Evolutionary conservation across 140 eudicot genomes (phyloP).

Genomic region (Ambrosia hybrid): DNA sequence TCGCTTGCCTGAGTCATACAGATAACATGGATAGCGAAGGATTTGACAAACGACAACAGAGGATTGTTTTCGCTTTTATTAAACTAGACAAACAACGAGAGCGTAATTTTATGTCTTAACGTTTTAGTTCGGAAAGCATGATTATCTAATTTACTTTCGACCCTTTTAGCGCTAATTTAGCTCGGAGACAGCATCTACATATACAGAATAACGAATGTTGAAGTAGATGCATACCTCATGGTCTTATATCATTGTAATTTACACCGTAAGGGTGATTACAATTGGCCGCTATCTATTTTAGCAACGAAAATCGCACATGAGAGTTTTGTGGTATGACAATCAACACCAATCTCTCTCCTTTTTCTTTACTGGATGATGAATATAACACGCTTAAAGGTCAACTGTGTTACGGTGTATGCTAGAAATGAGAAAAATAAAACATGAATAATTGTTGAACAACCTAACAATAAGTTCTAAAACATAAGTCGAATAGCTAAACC

Average conservation of each 20-base stretch:
- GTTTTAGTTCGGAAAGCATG: constrained; percentile 12
- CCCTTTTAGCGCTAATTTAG: neutral
- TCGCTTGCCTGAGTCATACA: constrained; percentile 70
- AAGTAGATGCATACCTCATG: too few relatives aligned
- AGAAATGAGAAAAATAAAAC: too few relatives aligned
- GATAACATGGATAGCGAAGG: constrained; percentile 35
- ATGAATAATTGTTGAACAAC: neutral
- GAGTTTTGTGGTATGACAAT: too few relatives aligned
- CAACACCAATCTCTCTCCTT: too few relatives aligned
- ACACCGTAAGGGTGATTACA: too few relatives aligned
- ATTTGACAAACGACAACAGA: constrained; percentile 6
- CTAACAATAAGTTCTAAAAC: neutral
- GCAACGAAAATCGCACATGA: too few relatives aligned
- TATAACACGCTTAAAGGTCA: neutral
- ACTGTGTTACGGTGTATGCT: too few relatives aligned
- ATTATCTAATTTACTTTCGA: neutral
- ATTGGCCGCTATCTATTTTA: too few relatives aligned
- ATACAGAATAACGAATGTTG: neutral
- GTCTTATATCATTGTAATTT: too few relatives aligned
- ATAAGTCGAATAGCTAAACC: neutral
- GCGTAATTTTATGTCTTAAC: constrained; percentile 1
- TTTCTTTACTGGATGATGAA: neutral
- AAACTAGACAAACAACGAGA: constrained; percentile 18
- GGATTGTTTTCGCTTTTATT: constrained; percentile 12
- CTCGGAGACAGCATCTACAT: neutral